These are phyloP conservation scores for Schizochytrium sp. DNA, from an alignment of 108 stramenopile species.

Conservation along the genomic window DNA sequence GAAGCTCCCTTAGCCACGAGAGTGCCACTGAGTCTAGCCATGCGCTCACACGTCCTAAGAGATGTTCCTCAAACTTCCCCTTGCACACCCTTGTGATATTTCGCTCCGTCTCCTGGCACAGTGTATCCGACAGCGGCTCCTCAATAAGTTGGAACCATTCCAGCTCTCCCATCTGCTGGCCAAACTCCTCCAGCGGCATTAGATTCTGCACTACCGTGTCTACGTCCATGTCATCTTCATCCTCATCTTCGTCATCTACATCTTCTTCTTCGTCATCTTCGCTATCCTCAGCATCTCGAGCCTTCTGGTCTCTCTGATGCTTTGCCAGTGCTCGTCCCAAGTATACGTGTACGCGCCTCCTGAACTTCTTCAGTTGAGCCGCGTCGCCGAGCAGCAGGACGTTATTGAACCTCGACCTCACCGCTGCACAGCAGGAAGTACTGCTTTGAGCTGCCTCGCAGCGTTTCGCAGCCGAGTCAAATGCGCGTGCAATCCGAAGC, in stretches of 20 bases:
- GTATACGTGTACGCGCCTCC: neutral
- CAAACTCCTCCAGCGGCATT: neutral
- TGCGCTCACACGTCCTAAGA: neutral
- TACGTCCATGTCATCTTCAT: neutral
- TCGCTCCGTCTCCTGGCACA: slow-evolving; percentile 41
- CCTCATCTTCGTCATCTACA: neutral
- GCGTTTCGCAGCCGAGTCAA: slow-evolving; percentile 4
- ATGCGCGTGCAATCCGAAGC: neutral
- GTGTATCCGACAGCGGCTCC: slow-evolving; percentile 35
- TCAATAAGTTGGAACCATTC: slow-evolving; percentile 53
- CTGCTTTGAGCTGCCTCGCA: neutral
- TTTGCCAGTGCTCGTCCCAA: neutral
- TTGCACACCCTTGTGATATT: slow-evolving; percentile 50
- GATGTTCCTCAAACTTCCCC: slow-evolving; percentile 41
- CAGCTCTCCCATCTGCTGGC: neutral
- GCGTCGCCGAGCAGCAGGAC: slow-evolving; percentile 51
- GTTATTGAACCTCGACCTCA: slow-evolving; percentile 31
- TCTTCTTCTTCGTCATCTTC: neutral
- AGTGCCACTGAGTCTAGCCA: slow-evolving; percentile 51
- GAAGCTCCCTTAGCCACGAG: neutral
- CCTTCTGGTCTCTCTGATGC: neutral
- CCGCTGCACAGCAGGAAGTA: neutral
- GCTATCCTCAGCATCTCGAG: slow-evolving; percentile 29
- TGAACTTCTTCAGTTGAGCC: neutral
- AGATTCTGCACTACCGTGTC: neutral